Conservation (phyloP, 177 flowering plant species). For the Vitis hybrid region DNA sequence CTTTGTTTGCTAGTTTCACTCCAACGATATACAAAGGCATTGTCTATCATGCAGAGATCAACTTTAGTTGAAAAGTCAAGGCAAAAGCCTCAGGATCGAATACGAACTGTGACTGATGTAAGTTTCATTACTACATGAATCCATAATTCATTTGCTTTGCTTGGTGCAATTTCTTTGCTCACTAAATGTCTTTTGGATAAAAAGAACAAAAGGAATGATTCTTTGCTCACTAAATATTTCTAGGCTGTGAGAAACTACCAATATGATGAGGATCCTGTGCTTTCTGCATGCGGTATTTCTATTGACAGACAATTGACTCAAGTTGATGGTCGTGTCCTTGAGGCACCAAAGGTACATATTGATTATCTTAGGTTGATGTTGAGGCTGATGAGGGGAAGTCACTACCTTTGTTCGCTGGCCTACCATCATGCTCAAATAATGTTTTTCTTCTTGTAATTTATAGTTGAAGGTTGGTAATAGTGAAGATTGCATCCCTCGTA, state of each 20-base stretch:
- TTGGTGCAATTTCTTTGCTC: neutral
- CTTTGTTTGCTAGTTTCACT: slow-evolving; percentile 37
- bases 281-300: slow-evolving; percentile 65
- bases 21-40: slow-evolving; percentile 71
- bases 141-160: slow-evolving; percentile 1
- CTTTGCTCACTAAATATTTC: slow-evolving; percentile 9
- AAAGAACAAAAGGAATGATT: no score
- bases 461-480: slow-evolving; percentile 77
- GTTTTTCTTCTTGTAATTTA: slow-evolving; percentile 9
- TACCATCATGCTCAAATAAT: neutral
- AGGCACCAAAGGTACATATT: slow-evolving; percentile 66
- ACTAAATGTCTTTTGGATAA: no score
- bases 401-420: neutral
- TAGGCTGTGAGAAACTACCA: slow-evolving; percentile 60
- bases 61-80: slow-evolving; percentile 76
- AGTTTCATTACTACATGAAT: slow-evolving; percentile 12
- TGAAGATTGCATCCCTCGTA: slow-evolving; percentile 63
- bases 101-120: slow-evolving; percentile 58
- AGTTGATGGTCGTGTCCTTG: slow-evolving; percentile 78
- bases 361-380: neutral
- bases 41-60: slow-evolving; percentile 65
- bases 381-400: neutral
- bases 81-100: slow-evolving; percentile 80
- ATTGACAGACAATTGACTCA: slow-evolving; percentile 56
- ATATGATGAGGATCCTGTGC: slow-evolving; percentile 63